These are phyloP conservation scores for Physcomitrellopsis africana DNA, from an alignment of 225 moss, liverwort and hornwort species.

Conservation along the genomic window DNA sequence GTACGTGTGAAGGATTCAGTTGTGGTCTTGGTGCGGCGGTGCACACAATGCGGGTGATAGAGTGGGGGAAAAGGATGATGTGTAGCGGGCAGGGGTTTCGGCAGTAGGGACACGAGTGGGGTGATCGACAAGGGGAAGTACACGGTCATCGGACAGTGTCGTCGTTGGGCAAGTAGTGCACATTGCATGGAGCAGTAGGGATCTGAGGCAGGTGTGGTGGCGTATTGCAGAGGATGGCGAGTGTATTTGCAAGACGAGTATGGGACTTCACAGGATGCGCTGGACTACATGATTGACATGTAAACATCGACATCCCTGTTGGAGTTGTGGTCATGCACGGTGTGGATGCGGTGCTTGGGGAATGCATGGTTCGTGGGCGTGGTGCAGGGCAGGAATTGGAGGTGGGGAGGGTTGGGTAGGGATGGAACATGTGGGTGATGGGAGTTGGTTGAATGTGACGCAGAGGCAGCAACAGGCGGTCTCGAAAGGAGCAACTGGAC, in stretches of 20 bases:
- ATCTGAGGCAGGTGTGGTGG: slow-evolving; percentile 13
- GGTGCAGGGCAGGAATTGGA: too few species aligned
- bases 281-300: slow-evolving; percentile 90
- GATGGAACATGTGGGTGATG: slow-evolving; percentile 21
- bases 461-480: slow-evolving; percentile 87
- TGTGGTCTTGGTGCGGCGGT: too few species aligned
- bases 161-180: not conserved
- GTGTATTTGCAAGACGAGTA: slow-evolving; percentile 94
- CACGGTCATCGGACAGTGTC: not conserved
- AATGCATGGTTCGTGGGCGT: too few species aligned
- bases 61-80: too few species aligned
- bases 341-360: not conserved
- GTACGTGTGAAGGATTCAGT: not conserved
- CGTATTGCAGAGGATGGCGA: slow-evolving; percentile 81
- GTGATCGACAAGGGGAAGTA: too few species aligned
- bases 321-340: slow-evolving; percentile 7
- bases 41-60: too few species aligned
- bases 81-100: too few species aligned
- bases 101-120: too few species aligned
- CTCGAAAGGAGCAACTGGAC: slow-evolving; percentile 83
- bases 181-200: not conserved
- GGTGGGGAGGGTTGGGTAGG: not conserved
- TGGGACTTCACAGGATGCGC: slow-evolving; percentile 86
- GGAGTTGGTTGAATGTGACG: slow-evolving; percentile 28
- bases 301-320: slow-evolving; percentile 33